Conservation (phyloP, 2,329 filamentous ascomycete genomes). For the Metarhizium rileyi region DNA sequence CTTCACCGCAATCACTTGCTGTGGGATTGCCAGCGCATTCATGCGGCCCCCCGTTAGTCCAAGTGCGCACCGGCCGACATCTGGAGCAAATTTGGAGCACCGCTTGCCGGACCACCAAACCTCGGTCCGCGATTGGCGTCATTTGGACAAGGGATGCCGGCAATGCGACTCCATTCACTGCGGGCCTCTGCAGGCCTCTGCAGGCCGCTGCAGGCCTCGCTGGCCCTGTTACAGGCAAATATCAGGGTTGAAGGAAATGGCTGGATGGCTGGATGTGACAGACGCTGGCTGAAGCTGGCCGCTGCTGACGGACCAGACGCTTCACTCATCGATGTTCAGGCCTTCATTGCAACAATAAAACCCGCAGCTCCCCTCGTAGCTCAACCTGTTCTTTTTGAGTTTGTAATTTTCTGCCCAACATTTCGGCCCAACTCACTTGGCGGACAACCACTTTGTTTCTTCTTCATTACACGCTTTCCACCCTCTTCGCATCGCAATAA, state of each 20-base stretch:
- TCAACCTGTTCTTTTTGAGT: slow-evolving; percentile 22
- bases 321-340: slow-evolving; percentile 15
- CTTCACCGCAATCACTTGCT: slow-evolving; percentile 24
- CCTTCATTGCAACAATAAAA: slow-evolving; percentile 34
- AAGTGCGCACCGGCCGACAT: too few relatives aligned
- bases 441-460: slow-evolving; percentile 14
- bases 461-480: slow-evolving; percentile 9
- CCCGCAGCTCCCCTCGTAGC: slow-evolving; percentile 36
- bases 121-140: slow-evolving; percentile 6
- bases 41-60: slow-evolving; percentile 25
- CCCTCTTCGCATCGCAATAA: slow-evolving; percentile 12
- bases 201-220: slow-evolving; percentile 6
- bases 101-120: slow-evolving; percentile 15
- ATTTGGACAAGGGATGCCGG: slow-evolving; percentile 6
- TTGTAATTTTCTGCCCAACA: slow-evolving; percentile 27
- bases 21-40: slow-evolving; percentile 37
- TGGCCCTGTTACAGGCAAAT: slow-evolving; percentile 10
- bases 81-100: too few relatives aligned
- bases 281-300: slow-evolving; percentile 9
- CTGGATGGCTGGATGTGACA: slow-evolving; percentile 14
- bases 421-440: slow-evolving; percentile 13
- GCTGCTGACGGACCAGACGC: slow-evolving; percentile 5
- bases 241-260: slow-evolving; percentile 10
- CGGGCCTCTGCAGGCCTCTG: not conserved
- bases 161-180: not conserved